Percentiles rank a stretch among this genome's conserved stretches.
Conservation (phyloP, 495 filamentous ascomycete species). For the Annulohypoxylon stygium region DNA sequence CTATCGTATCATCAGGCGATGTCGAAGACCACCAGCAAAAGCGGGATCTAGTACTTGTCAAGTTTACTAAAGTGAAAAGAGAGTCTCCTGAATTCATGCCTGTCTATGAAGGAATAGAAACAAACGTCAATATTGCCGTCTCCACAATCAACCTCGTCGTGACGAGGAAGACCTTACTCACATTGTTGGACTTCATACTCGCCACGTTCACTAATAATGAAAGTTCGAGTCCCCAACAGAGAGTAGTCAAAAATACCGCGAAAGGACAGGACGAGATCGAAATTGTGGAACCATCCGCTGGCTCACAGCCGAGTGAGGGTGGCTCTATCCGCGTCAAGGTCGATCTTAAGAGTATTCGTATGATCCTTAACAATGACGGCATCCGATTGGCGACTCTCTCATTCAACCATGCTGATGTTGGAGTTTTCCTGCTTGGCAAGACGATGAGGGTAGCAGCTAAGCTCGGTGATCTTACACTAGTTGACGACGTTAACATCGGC, state of each 20-base stretch:
- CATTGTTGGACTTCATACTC: conserved; percentile 95
- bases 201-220: conserved; percentile 88
- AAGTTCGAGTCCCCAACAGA: conserved; percentile 53
- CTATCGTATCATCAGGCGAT: conserved; percentile 91
- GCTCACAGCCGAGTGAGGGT: conserved; percentile 50
- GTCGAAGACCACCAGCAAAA: conserved; percentile 72
- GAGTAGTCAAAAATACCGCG: conserved; percentile 55
- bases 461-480: conserved; percentile 85
- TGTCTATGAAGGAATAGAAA: conserved; percentile 91
- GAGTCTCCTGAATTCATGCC: conserved; percentile 94
- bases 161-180: conserved; percentile 91
- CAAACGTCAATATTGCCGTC: conserved; percentile 89
- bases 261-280: conserved; percentile 55
- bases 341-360: conserved; percentile 88
- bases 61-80: conserved; percentile 87
- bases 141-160: conserved; percentile 97
- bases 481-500: conserved; percentile 96
- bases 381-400: conserved; percentile 93
- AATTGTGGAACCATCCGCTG: conserved; percentile 47
- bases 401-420: conserved; percentile 90
- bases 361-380: conserved; percentile 98
- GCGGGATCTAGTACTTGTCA: conserved; percentile 87
- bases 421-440: conserved; percentile 85
- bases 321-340: conserved; percentile 80
- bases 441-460: conserved; percentile 88